Evolutionary conservation across 2,329 filamentous ascomycete species (phyloP), one percentile per base, ranked within the genome.

Genomic region (Mariannaea sp.): DNA sequence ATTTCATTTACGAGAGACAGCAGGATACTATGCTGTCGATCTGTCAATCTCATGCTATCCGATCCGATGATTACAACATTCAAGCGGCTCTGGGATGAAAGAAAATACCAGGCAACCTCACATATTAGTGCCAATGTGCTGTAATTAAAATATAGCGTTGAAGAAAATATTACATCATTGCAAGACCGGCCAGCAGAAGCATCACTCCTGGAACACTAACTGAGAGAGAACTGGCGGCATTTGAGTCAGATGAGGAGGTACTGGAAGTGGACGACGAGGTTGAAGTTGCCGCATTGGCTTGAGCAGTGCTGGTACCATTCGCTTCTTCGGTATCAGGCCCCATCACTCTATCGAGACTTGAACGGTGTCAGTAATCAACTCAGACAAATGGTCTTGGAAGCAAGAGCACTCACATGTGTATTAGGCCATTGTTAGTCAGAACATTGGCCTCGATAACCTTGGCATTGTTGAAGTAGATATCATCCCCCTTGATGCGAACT

Each of bases 381-480:
- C 1, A 16, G 7, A 4, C 6, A 39, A 16, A 27, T 35, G 16
- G 17, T 12, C 9, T 38, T 40, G n/a, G 7, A 10, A 13, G 20
- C 10, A 14, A 12, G 26, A 9, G 16, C 3, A 53, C 58, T 47
- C 9, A 61, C 61, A 64, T 56, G 17, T 64, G 61, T 13, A 64
- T 49, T 7, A 64, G 47, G 3, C 61, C 61, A 24, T 64, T 64
- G 29, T 64, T 64, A 2, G 61, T 64, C 0, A 64, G 17, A 0
- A 64, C 61, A 27, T 64, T 63, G 1, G 58, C 32, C 24, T 64
- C 51, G 3, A 64, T 61, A 0, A 64, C 44, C 45, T 61, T 64
- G 45, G 61, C 61, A 4, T 64, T 64, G 42, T 63, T 63, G 47
- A 64, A 64, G 30, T 50, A 64, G 10, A 64, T 59, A 7, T 61